Percentiles rank a stretch among this genome's conserved stretches.
Evolutionary conservation across 1,284 basidiomycete species (phyloP).

Genomic region (Rhodotorula sp.): DNA sequence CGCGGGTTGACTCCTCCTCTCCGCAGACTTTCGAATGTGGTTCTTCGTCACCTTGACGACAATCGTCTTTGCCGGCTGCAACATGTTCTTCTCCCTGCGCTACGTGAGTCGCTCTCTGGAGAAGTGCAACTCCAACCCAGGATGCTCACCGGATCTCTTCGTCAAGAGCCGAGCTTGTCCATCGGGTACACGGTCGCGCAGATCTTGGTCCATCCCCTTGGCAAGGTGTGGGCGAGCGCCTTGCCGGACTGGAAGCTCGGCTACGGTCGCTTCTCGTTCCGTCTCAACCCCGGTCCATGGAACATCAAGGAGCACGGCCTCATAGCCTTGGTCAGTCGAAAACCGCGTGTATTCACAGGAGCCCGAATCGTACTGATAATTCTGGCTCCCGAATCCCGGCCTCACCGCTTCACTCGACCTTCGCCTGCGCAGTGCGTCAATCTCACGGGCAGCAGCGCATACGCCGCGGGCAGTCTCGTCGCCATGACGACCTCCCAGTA

Average conservation of each 20-base stretch:
- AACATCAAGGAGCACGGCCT: constrained; percentile 45
- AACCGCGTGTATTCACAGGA: background rate
- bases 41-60: constrained; percentile 46
- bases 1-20: background rate
- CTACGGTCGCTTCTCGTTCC: background rate
- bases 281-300: constrained; percentile 44
- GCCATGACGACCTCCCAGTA: background rate
- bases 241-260: constrained; percentile 44
- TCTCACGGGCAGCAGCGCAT: constrained; percentile 3
- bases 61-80: constrained; percentile 46
- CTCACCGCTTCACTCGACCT: too few species aligned
- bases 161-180: constrained; percentile 42
- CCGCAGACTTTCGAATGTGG: constrained; percentile 47
- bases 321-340: constrained; percentile 42
- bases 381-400: too few species aligned
- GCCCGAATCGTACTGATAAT: constrained; percentile 6
- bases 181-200: constrained; percentile 47
- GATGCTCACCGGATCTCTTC: background rate
- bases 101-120: constrained; percentile 25
- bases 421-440: constrained; percentile 14
- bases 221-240: constrained; percentile 45
- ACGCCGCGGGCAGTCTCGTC: constrained; percentile 8
- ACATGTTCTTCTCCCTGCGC: constrained; percentile 49
- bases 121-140: background rate
- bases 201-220: constrained; percentile 48